Conservation (phyloP, 148 eudicot species). For the Suaeda aralocaspica region DNA sequence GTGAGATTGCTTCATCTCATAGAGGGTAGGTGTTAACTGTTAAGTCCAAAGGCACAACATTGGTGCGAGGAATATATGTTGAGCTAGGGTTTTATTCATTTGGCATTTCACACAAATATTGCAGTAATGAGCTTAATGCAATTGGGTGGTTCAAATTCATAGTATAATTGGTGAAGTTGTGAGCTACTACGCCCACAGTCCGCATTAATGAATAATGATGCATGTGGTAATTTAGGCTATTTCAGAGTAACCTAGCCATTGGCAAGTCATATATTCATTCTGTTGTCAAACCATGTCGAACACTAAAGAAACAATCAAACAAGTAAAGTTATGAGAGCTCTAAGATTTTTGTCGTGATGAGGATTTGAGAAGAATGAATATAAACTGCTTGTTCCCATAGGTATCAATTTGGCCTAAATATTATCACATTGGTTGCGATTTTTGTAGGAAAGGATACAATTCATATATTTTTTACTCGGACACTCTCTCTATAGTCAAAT, state of each 20-base stretch:
- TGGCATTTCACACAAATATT: not conserved
- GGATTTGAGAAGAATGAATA: no score
- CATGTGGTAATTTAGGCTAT: not conserved
- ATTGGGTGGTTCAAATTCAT: not conserved
- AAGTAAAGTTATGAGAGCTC: no score
- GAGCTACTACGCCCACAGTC: not conserved
- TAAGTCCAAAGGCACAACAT: not conserved
- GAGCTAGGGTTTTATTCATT: not conserved
- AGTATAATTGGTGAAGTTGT: not conserved
- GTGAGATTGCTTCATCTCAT: not conserved
- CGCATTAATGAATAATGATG: not conserved
- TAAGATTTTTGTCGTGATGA: no score
- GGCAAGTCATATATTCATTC: not conserved
- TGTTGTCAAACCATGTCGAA: no score
- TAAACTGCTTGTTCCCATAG: no score
- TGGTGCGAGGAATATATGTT: not conserved
- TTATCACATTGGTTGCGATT: no score
- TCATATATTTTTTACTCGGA: no score
- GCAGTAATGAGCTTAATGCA: not conserved
- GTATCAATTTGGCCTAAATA: no score
- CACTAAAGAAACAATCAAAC: no score
- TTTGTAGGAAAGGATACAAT: no score
- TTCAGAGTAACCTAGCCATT: not conserved
- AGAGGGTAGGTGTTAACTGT: not conserved
- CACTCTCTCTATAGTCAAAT: no score